Evolutionary conservation across 2,329 filamentous ascomycete species (phyloP).

Genomic region (Fusarium keratoplasticum): DNA sequence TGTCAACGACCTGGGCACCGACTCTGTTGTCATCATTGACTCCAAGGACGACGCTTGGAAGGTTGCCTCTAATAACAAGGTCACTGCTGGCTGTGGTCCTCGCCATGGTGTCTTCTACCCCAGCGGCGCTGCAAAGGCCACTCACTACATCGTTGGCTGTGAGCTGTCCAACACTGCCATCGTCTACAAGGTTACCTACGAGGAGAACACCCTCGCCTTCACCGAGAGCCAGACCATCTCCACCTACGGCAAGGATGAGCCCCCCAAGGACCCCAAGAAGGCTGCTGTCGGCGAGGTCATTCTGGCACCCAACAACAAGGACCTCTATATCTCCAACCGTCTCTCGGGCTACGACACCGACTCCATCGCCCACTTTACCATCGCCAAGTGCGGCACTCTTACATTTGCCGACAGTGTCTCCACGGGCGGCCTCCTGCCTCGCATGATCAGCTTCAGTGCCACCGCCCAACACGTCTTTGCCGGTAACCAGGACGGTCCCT

Average conservation of each 20-base stretch:
- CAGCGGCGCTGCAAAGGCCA: slow-evolving; percentile 46
- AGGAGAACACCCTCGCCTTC: slow-evolving; percentile 50
- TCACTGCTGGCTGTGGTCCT: slow-evolving; percentile 57
- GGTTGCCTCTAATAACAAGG: slow-evolving; percentile 49
- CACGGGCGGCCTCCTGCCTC: slow-evolving; percentile 54
- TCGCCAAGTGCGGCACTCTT: slow-evolving; percentile 48
- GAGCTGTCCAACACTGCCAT: slow-evolving; percentile 59
- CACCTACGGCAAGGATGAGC: slow-evolving; percentile 52
- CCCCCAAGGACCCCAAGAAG: slow-evolving; percentile 49
- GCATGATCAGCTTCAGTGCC: slow-evolving; percentile 58
- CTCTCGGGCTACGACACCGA: slow-evolving; percentile 58
- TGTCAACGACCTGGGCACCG: slow-evolving; percentile 62
- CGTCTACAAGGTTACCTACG: slow-evolving; percentile 57
- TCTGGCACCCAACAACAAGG: slow-evolving; percentile 54
- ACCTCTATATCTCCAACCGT: slow-evolving; percentile 66
- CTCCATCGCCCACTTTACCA: slow-evolving; percentile 60
- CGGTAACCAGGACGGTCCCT: slow-evolving; percentile 59
- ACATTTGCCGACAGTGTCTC: slow-evolving; percentile 49
- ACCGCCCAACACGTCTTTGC: slow-evolving; percentile 56
- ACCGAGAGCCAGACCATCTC: slow-evolving; percentile 52
- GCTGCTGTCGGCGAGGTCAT: slow-evolving; percentile 61
- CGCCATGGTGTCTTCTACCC: slow-evolving; percentile 63
- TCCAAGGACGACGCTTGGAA: slow-evolving; percentile 54
- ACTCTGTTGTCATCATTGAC: slow-evolving; percentile 61
- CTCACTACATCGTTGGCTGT: slow-evolving; percentile 61